Percentiles rank a stretch among this genome's conserved stretches.
phyloP scores from a whole-genome alignment of 164 flowering plant genomes.

The Tetrastigma voinierianum region DNA sequence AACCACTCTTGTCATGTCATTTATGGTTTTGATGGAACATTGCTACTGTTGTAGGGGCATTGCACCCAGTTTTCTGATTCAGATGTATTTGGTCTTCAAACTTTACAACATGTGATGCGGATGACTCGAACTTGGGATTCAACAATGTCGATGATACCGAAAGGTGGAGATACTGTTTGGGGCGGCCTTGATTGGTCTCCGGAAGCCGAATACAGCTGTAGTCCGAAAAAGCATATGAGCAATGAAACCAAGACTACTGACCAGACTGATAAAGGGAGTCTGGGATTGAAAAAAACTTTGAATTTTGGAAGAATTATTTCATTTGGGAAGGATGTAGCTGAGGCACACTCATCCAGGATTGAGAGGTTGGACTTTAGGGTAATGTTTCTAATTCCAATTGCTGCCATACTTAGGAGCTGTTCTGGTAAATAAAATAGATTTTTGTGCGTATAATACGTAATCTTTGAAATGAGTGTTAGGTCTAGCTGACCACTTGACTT shows the following conservation, averaged over 20 bases:
- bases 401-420: not conserved
- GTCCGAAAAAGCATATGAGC: slow-evolving; percentile 31
- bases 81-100: slow-evolving; percentile 70
- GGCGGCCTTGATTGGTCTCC: slow-evolving; percentile 88
- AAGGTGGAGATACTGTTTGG: slow-evolving; percentile 91
- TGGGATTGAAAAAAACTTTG: not conserved
- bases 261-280: not conserved
- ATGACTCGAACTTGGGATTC: slow-evolving; percentile 95
- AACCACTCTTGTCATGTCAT: not conserved
- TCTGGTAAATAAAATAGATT: too few relatives aligned
- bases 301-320: slow-evolving; percentile 28
- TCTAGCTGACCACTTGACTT: too few relatives aligned
- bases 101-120: slow-evolving; percentile 76
- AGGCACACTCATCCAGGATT: slow-evolving; percentile 23
- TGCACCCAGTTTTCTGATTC: slow-evolving; percentile 66
- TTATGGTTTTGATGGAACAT: not conserved
- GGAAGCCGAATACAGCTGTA: slow-evolving; percentile 45
- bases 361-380: slow-evolving; percentile 36
- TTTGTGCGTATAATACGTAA: too few relatives aligned
- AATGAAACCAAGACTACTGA: slow-evolving; percentile 23
- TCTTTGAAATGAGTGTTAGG: too few relatives aligned
- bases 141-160: slow-evolving; percentile 93
- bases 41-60: slow-evolving; percentile 25
- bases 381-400: slow-evolving; percentile 1
- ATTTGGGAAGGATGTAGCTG: slow-evolving; percentile 34